A percentile compares a stretch with the other conserved stretches of the same genome.
These are phyloP conservation scores for Globisporangium nunn DNA, from an alignment of 352 stramenopile genomes.

Conservation along the genomic window DNA sequence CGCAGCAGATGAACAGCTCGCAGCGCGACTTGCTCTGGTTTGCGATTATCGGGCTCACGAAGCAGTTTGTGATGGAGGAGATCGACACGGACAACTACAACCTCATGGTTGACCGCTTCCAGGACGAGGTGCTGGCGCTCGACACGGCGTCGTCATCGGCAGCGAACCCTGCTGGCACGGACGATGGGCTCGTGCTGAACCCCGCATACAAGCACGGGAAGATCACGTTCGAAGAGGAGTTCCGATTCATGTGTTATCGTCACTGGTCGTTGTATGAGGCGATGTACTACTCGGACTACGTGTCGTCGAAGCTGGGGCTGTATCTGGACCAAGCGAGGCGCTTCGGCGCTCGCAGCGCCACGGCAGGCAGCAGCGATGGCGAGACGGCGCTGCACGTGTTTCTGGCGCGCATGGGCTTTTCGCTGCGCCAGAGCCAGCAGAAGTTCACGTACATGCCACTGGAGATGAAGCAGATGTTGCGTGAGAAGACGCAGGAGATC, in stretches of 20 bases:
- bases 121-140: slow-evolving; percentile 87
- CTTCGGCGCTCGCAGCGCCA: slow-evolving; percentile 52
- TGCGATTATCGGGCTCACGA: slow-evolving; percentile 95
- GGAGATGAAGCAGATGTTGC: slow-evolving; percentile 88
- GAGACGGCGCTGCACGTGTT: slow-evolving; percentile 88
- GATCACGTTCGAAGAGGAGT: slow-evolving; percentile 90
- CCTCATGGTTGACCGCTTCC: slow-evolving; percentile 82
- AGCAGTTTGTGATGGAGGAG: slow-evolving; percentile 91
- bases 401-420: slow-evolving; percentile 97
- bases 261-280: slow-evolving; percentile 93
- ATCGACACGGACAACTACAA: slow-evolving; percentile 92
- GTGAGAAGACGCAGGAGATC: slow-evolving; percentile 89
- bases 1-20: slow-evolving; percentile 77
- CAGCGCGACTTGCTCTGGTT: slow-evolving; percentile 93
- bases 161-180: slow-evolving; percentile 18
- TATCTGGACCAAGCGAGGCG: slow-evolving; percentile 60
- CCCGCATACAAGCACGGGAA: slow-evolving; percentile 71
- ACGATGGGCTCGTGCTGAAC: slow-evolving; percentile 21
- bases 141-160: slow-evolving; percentile 29
- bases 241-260: slow-evolving; percentile 95
- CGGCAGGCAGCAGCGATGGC: slow-evolving; percentile 24
- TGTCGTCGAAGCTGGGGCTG: slow-evolving; percentile 86
- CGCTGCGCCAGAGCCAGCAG: slow-evolving; percentile 92
- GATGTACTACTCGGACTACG: slow-evolving; percentile 95
- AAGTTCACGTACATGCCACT: slow-evolving; percentile 95